A percentile compares a stretch with the other conserved stretches of the same genome.
Evolutionary conservation across 768 basidiomycete genomes (phyloP).

Genomic region (Leccinum incarnatum): DNA sequence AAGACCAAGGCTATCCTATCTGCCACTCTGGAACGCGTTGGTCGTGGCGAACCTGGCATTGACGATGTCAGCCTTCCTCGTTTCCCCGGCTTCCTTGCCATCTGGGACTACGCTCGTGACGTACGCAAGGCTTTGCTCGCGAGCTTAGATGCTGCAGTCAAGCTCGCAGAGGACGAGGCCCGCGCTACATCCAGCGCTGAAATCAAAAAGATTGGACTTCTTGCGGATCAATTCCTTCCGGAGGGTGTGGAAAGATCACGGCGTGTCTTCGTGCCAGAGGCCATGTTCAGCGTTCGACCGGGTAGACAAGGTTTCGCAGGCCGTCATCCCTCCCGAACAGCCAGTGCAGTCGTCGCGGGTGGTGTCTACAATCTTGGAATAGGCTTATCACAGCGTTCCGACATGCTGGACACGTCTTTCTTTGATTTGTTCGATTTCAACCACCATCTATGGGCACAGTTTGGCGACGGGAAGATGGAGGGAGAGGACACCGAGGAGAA

Average conservation of each 20-base stretch:
- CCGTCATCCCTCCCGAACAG: conserved; percentile 33
- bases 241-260: conserved; percentile 76
- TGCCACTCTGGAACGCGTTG: conserved; percentile 73
- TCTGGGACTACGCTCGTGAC: conserved; percentile 85
- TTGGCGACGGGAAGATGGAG: conserved; percentile 47
- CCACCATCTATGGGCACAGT: conserved; percentile 71
- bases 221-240: conserved; percentile 79
- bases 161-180: conserved; percentile 80
- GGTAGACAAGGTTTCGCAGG: conserved; percentile 38
- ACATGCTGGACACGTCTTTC: conserved; percentile 76
- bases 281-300: conserved; percentile 79
- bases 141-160: conserved; percentile 78
- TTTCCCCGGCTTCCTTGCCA: conserved; percentile 78
- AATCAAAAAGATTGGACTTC: conserved; percentile 60
- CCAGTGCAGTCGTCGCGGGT: conserved; percentile 67
- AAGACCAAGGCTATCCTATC: conserved; percentile 59
- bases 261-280: conserved; percentile 93
- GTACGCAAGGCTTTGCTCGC: conserved; percentile 75
- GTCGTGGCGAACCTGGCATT: conserved; percentile 68
- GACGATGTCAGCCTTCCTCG: conserved; percentile 60
- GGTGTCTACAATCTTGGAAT: conserved; percentile 79
- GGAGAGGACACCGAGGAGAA: conserved; percentile 37
- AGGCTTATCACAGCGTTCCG: conserved; percentile 72
- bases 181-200: conserved; percentile 61
- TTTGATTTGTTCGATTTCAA: conserved; percentile 86